Evolutionary conservation across 2,329 filamentous ascomycete species (phyloP), one percentile per base, ranked within the genome.

Genomic region (Aspergillus quadricinctus): DNA sequence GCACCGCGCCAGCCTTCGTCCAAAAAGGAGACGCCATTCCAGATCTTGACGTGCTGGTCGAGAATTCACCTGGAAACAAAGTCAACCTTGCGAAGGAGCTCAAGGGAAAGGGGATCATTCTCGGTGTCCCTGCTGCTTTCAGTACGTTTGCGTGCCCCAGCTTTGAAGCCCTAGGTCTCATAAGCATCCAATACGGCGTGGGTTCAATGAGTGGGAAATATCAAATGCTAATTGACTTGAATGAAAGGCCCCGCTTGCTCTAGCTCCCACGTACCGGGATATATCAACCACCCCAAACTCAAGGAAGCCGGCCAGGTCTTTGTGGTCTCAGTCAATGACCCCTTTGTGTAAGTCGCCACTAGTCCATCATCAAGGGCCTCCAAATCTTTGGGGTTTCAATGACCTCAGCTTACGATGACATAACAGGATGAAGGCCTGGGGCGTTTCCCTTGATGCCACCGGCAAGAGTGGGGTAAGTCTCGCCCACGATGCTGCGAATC

Each of bases 271-370:
- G 81, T 97, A 48, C 93, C 93, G 0, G 89, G 89, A 54, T 97
- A 92, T 77, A 88, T 97, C 74, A 86, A 85, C 69, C 88, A 90
- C 71, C 82, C 87, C 54, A 85, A 87, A 72, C 81, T 95, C 65
- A 89, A 89, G 77, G 81, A 87, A 58, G 90, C 89, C 29, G 92
- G 92, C 50, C 81, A 88, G 68, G 89, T 96, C 48, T 96, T 95
- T 69, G 90, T 97, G 43, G 86, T 97, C 55, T 87, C 89, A 17
- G 92, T 97, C 71, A 97, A 97, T 72, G 93, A 97, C 72, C 85
- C 92, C 21, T 97, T 97, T 72, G 92, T 96, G 89, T 95, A 80
- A 76, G 89, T 77, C 19, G 28, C 23, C 5, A 23, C 41, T 17
- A 4, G 45, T 17, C 14, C 5, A 37, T 37, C 14, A 6, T 37